Evolutionary conservation across 2,329 filamentous ascomycete genomes (phyloP), one percentile per base, ranked within the genome.

Genomic region (Phialophora macrospora): DNA sequence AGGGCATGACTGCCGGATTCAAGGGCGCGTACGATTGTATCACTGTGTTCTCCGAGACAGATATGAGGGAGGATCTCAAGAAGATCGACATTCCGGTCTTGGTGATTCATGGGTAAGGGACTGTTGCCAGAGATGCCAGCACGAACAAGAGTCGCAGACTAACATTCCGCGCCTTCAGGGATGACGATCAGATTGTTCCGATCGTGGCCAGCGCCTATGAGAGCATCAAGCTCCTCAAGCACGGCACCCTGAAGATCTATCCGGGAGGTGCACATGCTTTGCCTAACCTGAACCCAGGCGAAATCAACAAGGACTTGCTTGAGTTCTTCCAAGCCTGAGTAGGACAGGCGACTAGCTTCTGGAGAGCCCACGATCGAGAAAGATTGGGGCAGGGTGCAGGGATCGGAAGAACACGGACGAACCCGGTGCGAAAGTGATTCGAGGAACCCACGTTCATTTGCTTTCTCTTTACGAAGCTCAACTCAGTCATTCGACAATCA

Each of bases 21-120:
- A 79, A 77, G 66, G 68, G 69, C 24, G 72, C 76, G 0, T 80
- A 80, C 63, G 78, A 80, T 63, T 79, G 74, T 55, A 74, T 80
- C 70, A 75, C 73, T 62, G 76, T 74, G 7, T 80, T 80, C 57
- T 78, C 77, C 0, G 78, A 80, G 72, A 80, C 78, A 3, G 77
- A 81, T 70, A 74, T 77, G 28, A 78, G 77, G 0, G 77, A 77
- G 51, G 78, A 80, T 67, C 65, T 81, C 58, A 76, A 76, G 69
- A 76, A 72, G 12, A 75, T 78, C 38, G 72, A 79, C 55, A 75
- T 80, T 52, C 79, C 79, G 0, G 75, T 78, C 2, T 67, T 80
- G 52, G 64, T 67, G 80, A 71, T 52, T 52, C 54, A 56, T 32
- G 54, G 54, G 54, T 56, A 34, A 56, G 32, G 2, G 30, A 20